Evolutionary conservation across 352 stramenopile species (phyloP), one percentile per base, ranked within the genome.

Genomic region (Pythium sp.): DNA sequence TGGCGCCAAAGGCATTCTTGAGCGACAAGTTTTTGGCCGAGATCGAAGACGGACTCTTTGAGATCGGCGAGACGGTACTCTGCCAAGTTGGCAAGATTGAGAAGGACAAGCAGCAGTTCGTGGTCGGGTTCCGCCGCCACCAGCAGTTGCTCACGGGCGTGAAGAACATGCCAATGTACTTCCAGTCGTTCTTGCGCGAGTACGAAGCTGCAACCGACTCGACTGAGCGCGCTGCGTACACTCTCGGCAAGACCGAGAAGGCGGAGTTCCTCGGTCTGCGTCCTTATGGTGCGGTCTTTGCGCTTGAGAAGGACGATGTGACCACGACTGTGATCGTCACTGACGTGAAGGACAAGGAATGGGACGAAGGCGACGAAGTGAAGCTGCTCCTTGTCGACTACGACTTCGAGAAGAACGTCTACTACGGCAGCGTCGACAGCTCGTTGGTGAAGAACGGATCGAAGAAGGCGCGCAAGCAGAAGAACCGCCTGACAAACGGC

Each of bases 331-430:
- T 95, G 26, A 72, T 96, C 43, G 87, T 94, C 22, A 75, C 82
- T 11, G 75, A 72, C 8, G 65, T 80, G 54, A 69, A 78, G 20
- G 71, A 73, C 5, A 72, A 58, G 8, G 58, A 72, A 26, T 91
- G 78, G 77, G 72, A 83, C 57, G 84, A 94, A 71, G 82, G 82
- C 41, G 74, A 88, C 61, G 75, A 64, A 41, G 76, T 92, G 34
- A 94, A 95, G 79, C 49, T 97, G 53, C 64, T 91, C 15, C 74
- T 95, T 2, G 85, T 89, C 1, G 87, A 97, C 73, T 97, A 90
- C 69, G 88, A 97, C 67, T 91, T 91, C 56, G 89, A 89, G 32
- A 97, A 95, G 78, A 78, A 79, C 49, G 80, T 97, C 43, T 96
- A 86, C 70, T 94, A 86, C 54, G 89, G 77, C 11, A 64, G 72